Percentiles rank a stretch among this genome's conserved stretches.
Evolutionary conservation across 192 early-diverging fungal species (phyloP).

Genomic region (Gorgonomyces haynaldii): DNA sequence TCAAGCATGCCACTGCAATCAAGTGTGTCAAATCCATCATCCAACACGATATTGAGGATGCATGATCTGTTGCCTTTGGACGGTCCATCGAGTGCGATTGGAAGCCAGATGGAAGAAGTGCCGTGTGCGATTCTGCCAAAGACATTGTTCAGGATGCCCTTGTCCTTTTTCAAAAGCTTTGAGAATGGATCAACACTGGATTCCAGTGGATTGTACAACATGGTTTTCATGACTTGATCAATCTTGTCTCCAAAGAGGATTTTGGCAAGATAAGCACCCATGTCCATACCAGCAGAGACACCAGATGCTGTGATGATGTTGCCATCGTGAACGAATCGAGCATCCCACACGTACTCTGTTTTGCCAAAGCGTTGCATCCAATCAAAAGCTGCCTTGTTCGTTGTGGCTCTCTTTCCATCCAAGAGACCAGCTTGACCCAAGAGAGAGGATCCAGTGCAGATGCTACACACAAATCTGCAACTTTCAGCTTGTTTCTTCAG

Average conservation of each 20-base stretch:
- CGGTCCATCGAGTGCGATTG: too few relatives aligned
- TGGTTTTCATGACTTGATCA: background rate
- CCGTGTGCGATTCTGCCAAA: too few relatives aligned
- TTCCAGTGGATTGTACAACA: constrained; percentile 8
- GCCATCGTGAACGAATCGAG: constrained; percentile 20
- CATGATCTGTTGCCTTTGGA: too few relatives aligned
- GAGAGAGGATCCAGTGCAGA: constrained; percentile 24
- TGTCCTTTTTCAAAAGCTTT: constrained; percentile 10
- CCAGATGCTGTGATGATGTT: constrained; percentile 22
- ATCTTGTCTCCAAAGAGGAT: constrained; percentile 7
- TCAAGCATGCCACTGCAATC: too few relatives aligned
- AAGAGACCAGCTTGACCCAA: constrained; percentile 18
- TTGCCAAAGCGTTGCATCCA: background rate
- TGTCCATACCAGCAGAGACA: constrained; percentile 26
- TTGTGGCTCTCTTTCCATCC: constrained; percentile 14
- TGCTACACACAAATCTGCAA: constrained; percentile 2
- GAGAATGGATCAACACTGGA: constrained; percentile 12
- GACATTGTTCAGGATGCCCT: too few relatives aligned
- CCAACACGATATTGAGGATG: too few relatives aligned
- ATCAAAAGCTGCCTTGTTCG: constrained; percentile 19
- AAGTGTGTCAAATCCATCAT: too few relatives aligned
- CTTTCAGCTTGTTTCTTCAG: background rate
- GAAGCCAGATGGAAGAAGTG: too few relatives aligned
- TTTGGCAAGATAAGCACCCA: constrained; percentile 5
- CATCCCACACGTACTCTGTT: constrained; percentile 16